Base-by-base conservation (phyloP, 1,139 yeast genomes). In the Sugiyamaella japonica region DNA sequence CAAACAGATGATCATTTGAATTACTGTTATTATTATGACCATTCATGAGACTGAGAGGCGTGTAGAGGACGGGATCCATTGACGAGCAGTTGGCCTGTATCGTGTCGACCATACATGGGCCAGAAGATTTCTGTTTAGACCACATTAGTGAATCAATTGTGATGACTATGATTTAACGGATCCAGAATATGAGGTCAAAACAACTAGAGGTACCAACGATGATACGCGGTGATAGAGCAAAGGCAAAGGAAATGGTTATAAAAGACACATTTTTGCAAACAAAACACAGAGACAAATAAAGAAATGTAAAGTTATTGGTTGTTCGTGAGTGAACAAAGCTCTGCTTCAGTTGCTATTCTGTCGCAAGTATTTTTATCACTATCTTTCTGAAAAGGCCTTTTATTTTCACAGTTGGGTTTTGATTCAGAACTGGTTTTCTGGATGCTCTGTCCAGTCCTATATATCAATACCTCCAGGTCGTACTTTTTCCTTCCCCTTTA, bases 41-140 rank as follows among this genome's bases (percentile, higher is more conserved):
- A 13, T 45, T 41, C 32, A 36, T 45, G 12, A 45, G 37, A 4
- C 10, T 32, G 16, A 45, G 23, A n/a, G 49, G 49, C 2, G 49
- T 45, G 15, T 45, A 45, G 1, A 45, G 25, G 10, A 45, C 49
- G 6, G 49, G 49, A 28, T 45, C 49, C 34, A 37, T 36, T 45
- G 49, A 45, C 4, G 47, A 31, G 16, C 38, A n/a, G 16, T 40
- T 29, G 6, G 45, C 16, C 31, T 44, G 40, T 41, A 44, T n/a
- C 13, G 16, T 29, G 12, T 43, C n/a, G 38, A 29, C 38, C 9
- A 16, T 29, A 43, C 37, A 43, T 25, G 23, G 36, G 36, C 25
- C 38, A 12, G 48, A 6, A 3, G 29, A 40, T 25, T 40, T 40
- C 2, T 8, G 31, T 12, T 40, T 40, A 8, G 23, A 10, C 44